Base-by-base conservation (phyloP, 169 alveolate species). In the Theileria sp. region DNA sequence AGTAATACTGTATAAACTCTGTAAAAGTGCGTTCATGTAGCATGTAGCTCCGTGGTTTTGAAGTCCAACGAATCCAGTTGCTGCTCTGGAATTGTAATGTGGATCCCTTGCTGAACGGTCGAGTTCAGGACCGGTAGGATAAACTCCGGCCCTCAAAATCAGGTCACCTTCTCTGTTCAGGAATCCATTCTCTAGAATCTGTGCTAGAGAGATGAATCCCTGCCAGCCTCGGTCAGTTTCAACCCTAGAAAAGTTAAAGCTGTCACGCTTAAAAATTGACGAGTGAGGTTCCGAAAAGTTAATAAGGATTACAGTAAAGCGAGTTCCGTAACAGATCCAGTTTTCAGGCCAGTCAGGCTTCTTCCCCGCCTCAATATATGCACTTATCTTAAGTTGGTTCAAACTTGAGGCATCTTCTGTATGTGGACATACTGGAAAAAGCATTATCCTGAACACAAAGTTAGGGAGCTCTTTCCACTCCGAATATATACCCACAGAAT, bases 1-100 rank as follows among this genome's bases (percentile, higher is more conserved):
- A 17, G 98, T 98, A 30, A 97, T 95, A 95, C 97, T 98, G 84
- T 93, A 98, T 8, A 98, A 90, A 73, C 97, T 95, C 88, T 98
- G 98, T 62, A 98, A 91, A 38, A 98, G 91, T 38, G 99, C 98
- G 87, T 97, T 98, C 99, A 98, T 97, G 87, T 98, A 98, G 92
- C 99, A 98, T 13, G 99, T 97, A 67, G 99, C 98, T 10, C 99
- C 99, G 61, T 96, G 96, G 86, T 97, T 98, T 72, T 95, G 94
- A 56, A 97, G 73, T 2, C 99, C 99, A 21, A 97, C 99, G 85
- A 88, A 96, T 0, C 99, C 99, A 15, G 98, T 94, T 15, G 92
- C 86, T 4, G 92, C 77, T 74, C 96, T 92, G 74, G 93, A 82
- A 85, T 87, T 79, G 70, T 87, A 91, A 38, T 79, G 58, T 21